Evolutionary conservation across 176 grass and related monocot species (phyloP).

Genomic region (Eleusine indica): DNA sequence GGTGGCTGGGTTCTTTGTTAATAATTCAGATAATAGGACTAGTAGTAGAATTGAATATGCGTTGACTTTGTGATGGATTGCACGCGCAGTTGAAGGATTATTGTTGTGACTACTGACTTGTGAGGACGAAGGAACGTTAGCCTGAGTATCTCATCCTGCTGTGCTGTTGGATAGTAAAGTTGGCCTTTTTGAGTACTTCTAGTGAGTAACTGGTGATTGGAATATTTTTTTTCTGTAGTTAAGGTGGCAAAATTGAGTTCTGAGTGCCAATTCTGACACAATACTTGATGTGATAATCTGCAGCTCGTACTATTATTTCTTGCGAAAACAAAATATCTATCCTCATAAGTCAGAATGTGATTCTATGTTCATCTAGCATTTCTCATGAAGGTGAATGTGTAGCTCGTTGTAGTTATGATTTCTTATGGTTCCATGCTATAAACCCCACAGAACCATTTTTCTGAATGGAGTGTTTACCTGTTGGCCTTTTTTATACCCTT

Average conservation of each 20-base stretch:
- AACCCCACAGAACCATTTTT: neutral
- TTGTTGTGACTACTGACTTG: neutral
- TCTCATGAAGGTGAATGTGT: neutral
- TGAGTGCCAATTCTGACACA: constrained; percentile 1
- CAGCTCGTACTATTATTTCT: constrained; percentile 8
- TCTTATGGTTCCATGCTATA: constrained; percentile 5
- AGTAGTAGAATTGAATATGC: constrained; percentile 15
- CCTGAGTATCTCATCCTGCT: neutral
- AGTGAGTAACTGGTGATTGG: neutral
- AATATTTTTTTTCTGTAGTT: neutral
- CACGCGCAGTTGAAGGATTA: neutral
- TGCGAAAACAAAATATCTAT: neutral
- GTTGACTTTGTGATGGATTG: neutral
- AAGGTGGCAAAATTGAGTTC: neutral
- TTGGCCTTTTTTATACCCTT: neutral
- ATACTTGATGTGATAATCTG: constrained; percentile 10
- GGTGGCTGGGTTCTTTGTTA: no score
- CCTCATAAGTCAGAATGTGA: neutral
- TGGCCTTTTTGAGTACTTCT: neutral
- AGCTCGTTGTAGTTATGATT: neutral
- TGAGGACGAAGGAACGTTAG: neutral
- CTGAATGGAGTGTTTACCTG: neutral
- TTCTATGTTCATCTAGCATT: neutral
- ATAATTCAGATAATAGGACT: neutral
- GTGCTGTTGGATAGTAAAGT: constrained; percentile 8